Percentiles rank a stretch among this genome's conserved stretches.
Conservation (phyloP, 2,329 filamentous ascomycete species). For the Epichloe festucae region DNA sequence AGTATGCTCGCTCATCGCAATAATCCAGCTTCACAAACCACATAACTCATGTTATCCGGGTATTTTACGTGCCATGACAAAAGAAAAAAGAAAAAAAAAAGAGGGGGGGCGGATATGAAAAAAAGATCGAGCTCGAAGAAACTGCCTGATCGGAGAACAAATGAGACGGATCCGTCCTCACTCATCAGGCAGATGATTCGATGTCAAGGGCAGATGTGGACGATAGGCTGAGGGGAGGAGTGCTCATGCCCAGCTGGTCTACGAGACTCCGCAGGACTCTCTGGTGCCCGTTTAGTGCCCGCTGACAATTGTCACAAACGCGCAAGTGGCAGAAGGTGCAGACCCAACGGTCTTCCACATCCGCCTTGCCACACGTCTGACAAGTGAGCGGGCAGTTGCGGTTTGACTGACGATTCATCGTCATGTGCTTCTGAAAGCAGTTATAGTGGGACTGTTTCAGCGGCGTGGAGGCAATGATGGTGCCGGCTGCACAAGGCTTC, state of each 20-base stretch:
- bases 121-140: not conserved
- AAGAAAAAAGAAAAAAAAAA: too few relatives aligned
- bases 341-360: conserved; percentile 30
- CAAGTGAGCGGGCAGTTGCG: conserved; percentile 37
- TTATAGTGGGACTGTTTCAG: conserved; percentile 30
- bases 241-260: conserved; percentile 13
- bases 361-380: conserved; percentile 36
- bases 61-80: not conserved
- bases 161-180: not conserved
- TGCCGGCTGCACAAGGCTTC: conserved; percentile 17
- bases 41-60: not conserved
- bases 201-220: conserved; percentile 10
- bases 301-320: conserved; percentile 36
- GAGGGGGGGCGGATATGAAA: not conserved
- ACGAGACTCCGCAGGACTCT: conserved; percentile 31
- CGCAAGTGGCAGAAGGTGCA: conserved; percentile 39
- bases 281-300: conserved; percentile 25
- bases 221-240: conserved; percentile 10
- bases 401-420: conserved; percentile 37
- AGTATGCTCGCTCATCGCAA: not conserved
- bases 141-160: too few relatives aligned
- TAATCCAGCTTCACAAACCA: not conserved
- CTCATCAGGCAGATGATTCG: not conserved
- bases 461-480: conserved; percentile 28
- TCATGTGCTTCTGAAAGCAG: conserved; percentile 35